Base-by-base conservation (phyloP, 2,329 filamentous ascomycete species). In the Immersiporthe knoxdaviesiana region DNA sequence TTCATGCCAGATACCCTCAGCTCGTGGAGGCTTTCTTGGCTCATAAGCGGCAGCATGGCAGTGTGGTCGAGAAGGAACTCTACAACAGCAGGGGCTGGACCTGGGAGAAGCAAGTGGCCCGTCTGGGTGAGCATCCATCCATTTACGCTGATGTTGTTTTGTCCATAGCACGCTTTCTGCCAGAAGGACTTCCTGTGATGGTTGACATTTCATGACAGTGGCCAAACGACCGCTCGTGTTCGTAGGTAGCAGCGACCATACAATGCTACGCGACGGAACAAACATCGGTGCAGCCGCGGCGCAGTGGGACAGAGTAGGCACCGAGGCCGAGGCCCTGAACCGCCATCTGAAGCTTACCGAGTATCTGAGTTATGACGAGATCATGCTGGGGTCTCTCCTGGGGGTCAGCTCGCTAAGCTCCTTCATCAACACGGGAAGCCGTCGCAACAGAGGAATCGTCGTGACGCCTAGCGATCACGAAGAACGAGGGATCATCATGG, bases 301-400 rank as follows among this genome's bases (percentile, higher is more conserved):
- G 11, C 18, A 50, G n/a, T 68, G 67, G 67, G 67, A 68, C 18
- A 63, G 62, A 39, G 67, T 68, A 10, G 67, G 67, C 1, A 68
- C 54, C 10, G 16, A 52, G 4, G 10, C 37, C 10, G 73, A 75
- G 59, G 12, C 11, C 8, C 27, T 37, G 5, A 73, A 76, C 44
- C n/a, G 18, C 1, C 27, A 70, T 32, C 52, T 77, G 6, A 62
- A 35, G 12, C 72, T 79, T 1, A 3, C 47, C 2, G 74, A 77
- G 0, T 77, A 77, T 66, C 70, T 79, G 8, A 78, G 75, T 64
- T 79, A 79, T 60, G 78, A 79, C 62, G 77, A 79, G 70, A 79
- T 79, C 7, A 77, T 79, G 77, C 72, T 78, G 8, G 70, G 76
- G 10, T 76, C 75, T 41, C 70, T 79, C 11, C 32, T 79, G 0